Evolutionary conservation across 352 stramenopile species (phyloP).

Genomic region (Phytophthora kernoviae): DNA sequence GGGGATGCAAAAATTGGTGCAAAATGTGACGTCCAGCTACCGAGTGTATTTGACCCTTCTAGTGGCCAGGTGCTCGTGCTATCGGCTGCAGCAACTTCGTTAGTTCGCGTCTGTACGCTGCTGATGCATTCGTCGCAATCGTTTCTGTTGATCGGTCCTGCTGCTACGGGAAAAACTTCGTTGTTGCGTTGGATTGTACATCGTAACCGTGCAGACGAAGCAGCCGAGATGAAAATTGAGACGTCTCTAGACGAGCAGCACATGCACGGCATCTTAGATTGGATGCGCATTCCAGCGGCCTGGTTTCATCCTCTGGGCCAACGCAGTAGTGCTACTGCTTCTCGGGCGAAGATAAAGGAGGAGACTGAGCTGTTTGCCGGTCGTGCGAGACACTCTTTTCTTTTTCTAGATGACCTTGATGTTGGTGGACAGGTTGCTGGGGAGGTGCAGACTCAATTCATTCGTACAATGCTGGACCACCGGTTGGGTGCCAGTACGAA

Average conservation of each 20-base stretch:
- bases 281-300: conserved; percentile 39
- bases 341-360: conserved; percentile 34
- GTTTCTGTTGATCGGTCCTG: conserved; percentile 50
- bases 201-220: conserved; percentile 44
- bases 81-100: conserved; percentile 13
- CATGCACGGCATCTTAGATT: conserved; percentile 48
- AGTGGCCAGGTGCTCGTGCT: conserved; percentile 48
- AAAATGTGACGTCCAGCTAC: conserved; percentile 7
- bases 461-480: conserved; percentile 59
- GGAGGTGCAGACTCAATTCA: conserved; percentile 38
- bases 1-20: background rate
- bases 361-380: conserved; percentile 47
- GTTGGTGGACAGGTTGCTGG: conserved; percentile 9
- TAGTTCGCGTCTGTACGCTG: conserved; percentile 45
- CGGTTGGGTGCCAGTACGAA: conserved; percentile 40
- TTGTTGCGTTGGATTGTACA: conserved; percentile 43
- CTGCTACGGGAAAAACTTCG: conserved; percentile 57
- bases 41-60: conserved; percentile 29
- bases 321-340: conserved; percentile 4
- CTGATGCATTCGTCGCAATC: conserved; percentile 44
- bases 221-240: conserved; percentile 49
- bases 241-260: conserved; percentile 50
- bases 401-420: conserved; percentile 66
- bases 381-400: conserved; percentile 31
- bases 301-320: conserved; percentile 43